Evolutionary conservation across 2,329 filamentous ascomycete genomes (phyloP).

Genomic region (Neopestalotiopsis rosae): DNA sequence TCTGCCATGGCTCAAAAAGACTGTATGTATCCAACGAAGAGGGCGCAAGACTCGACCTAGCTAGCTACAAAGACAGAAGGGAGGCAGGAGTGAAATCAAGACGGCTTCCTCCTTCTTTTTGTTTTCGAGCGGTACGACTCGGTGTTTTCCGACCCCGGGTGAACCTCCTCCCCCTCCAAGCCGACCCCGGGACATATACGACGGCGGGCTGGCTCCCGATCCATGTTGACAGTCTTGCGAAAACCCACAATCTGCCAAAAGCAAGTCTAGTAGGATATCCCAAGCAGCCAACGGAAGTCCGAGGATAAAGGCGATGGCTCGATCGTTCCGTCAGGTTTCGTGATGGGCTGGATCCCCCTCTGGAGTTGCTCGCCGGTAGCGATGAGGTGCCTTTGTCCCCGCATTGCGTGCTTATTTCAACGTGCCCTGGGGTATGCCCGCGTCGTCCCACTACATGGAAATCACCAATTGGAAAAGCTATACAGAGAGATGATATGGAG

Average conservation of each 20-base stretch:
- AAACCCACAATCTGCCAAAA: background rate
- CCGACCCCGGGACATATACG: background rate
- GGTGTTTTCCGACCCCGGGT: background rate
- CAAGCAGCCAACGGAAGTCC: background rate
- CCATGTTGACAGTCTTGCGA: background rate
- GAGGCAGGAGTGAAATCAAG: background rate
- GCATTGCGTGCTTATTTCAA: constrained; percentile 18
- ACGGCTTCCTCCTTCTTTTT: background rate
- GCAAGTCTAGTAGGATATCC: background rate
- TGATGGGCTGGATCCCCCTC: background rate
- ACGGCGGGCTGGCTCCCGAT: background rate
- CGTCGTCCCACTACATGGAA: background rate
- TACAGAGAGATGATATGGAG: background rate
- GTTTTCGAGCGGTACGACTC: background rate
- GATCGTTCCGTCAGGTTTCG: background rate
- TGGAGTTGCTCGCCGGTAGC: background rate
- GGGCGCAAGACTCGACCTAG: background rate
- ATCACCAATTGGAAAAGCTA: background rate
- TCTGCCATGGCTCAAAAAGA: constrained; percentile 18
- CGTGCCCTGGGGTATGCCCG: background rate
- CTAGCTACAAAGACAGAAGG: background rate
- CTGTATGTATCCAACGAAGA: background rate
- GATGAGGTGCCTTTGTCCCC: constrained; percentile 17
- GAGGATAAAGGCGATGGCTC: background rate
- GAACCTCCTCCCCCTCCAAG: no score